Evolutionary conservation across 768 basidiomycete genomes (phyloP).

Genomic region (Podaxis rugospora): DNA sequence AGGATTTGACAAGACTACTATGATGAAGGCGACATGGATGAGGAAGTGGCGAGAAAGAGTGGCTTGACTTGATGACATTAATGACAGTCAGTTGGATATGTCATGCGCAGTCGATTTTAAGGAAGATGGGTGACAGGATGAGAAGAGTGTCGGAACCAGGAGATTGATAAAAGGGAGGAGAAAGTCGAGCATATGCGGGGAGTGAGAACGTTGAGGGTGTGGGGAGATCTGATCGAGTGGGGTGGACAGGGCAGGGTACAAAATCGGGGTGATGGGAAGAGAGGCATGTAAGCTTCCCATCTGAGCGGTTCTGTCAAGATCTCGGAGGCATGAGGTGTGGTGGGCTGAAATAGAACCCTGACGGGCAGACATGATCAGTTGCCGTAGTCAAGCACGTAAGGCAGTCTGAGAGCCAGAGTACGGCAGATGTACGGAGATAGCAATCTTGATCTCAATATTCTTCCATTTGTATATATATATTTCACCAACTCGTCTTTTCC

Average conservation of each 20-base stretch:
- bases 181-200: neutral
- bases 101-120: neutral
- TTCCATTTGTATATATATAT: neutral
- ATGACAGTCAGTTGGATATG: neutral
- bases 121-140: neutral
- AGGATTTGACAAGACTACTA: neutral
- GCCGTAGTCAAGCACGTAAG: slow-evolving; percentile 21
- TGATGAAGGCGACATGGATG: neutral
- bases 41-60: neutral
- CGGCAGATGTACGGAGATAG: slow-evolving; percentile 13
- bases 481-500: neutral
- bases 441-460: slow-evolving; percentile 10
- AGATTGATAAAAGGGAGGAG: neutral
- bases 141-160: neutral
- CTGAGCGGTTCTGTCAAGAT: slow-evolving; percentile 36
- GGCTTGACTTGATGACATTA: neutral
- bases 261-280: slow-evolving; percentile 12
- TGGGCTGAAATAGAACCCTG: slow-evolving; percentile 21
- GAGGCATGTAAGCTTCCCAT: slow-evolving; percentile 22
- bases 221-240: slow-evolving; percentile 8
- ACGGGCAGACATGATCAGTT: slow-evolving; percentile 17
- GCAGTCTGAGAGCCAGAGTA: slow-evolving; percentile 10
- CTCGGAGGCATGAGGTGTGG: slow-evolving; percentile 18
- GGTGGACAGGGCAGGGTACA: slow-evolving; percentile 3
- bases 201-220: neutral